These are phyloP conservation scores for Saturnispora serradocipensis DNA, from an alignment of 805 yeast species.

Conservation along the genomic window DNA sequence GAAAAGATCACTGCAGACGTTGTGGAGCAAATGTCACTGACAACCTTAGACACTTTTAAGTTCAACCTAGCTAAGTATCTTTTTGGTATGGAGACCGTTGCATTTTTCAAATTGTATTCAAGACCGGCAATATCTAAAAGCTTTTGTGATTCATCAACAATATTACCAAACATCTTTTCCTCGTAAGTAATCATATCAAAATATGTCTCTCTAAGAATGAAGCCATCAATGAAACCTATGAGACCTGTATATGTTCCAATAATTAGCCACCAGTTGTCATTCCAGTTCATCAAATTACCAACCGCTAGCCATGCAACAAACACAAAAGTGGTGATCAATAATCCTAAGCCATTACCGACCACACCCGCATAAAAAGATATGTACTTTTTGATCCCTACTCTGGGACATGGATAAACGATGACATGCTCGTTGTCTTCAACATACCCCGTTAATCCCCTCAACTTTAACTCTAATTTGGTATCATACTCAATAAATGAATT, in stretches of 20 bases:
- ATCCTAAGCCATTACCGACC: constrained; percentile 35
- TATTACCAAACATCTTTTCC: constrained; percentile 18
- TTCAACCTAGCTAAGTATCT: constrained; percentile 6
- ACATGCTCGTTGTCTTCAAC: constrained; percentile 19
- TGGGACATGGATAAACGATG: constrained; percentile 21
- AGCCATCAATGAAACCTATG: constrained; percentile 36
- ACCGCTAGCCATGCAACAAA: constrained; percentile 31
- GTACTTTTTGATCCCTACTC: constrained; percentile 10
- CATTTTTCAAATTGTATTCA: neutral
- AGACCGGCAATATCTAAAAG: constrained; percentile 23
- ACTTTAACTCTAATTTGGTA: constrained; percentile 21
- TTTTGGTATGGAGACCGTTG: neutral
- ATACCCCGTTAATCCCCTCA: neutral
- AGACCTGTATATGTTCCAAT: constrained; percentile 40
- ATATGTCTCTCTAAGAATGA: constrained; percentile 32
- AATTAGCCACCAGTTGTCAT: constrained; percentile 36
- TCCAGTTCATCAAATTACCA: constrained; percentile 30
- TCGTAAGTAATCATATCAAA: constrained; percentile 20
- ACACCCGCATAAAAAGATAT: constrained; percentile 31
- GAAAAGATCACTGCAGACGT: constrained; percentile 26
- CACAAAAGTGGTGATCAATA: constrained; percentile 26
- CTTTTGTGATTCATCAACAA: constrained; percentile 27
- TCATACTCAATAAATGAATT: constrained; percentile 22
- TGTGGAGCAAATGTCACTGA: constrained; percentile 27
- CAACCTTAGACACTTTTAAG: constrained; percentile 13